Evolutionary conservation across 2,329 filamentous ascomycete genomes (phyloP).

Genomic region (Thelonectria blattea): DNA sequence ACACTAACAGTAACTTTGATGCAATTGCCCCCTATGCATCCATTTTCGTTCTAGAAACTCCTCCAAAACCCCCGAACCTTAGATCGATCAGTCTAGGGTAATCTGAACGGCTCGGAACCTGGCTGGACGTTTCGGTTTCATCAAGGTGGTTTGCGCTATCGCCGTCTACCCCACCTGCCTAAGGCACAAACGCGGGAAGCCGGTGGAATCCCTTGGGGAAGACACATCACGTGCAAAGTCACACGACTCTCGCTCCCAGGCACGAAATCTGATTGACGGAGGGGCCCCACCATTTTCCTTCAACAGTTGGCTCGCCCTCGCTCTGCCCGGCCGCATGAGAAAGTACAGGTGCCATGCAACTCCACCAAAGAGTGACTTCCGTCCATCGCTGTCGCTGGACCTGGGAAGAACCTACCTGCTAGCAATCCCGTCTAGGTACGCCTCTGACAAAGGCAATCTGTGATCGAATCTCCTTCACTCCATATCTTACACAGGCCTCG

Average conservation of each 20-base stretch:
- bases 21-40: conserved; percentile 4
- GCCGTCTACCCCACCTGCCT: conserved; percentile 27
- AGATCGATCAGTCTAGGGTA: conserved; percentile 16
- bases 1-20: not conserved
- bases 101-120: conserved; percentile 2
- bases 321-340: conserved; percentile 37
- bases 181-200: conserved; percentile 35
- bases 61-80: conserved; percentile 24
- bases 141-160: conserved; percentile 33
- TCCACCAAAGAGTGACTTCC: conserved; percentile 45
- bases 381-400: conserved; percentile 36
- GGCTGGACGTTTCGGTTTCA: conserved; percentile 24
- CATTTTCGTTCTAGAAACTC: conserved; percentile 7
- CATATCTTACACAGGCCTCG: conserved; percentile 22
- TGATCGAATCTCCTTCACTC: conserved; percentile 16
- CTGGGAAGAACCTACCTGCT: conserved; percentile 10
- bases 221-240: conserved; percentile 32
- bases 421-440: conserved; percentile 21
- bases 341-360: conserved; percentile 44
- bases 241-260: conserved; percentile 29
- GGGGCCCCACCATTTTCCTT: conserved; percentile 25
- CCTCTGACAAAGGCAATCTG: conserved; percentile 30
- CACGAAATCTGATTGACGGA: conserved; percentile 29
- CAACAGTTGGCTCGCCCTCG: conserved; percentile 24
- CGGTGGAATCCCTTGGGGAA: conserved; percentile 15